Evolutionary conservation across 2,329 filamentous ascomycete genomes (phyloP).

Genomic region (Chaetomium strumarium): DNA sequence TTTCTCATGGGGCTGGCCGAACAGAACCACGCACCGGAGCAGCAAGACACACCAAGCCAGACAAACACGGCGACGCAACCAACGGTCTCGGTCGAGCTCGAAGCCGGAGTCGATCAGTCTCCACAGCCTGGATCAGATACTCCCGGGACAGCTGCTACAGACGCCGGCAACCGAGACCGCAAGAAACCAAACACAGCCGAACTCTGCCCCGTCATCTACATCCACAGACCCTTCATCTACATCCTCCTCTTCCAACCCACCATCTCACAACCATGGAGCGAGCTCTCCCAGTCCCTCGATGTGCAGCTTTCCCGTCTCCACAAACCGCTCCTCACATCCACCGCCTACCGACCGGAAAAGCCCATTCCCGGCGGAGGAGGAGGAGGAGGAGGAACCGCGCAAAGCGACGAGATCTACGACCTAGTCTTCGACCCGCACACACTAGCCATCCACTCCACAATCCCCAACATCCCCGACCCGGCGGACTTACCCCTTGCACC

Average conservation of each 20-base stretch:
- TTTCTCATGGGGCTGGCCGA: slow-evolving; percentile 66
- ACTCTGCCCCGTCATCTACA: slow-evolving; percentile 66
- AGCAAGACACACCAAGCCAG: slow-evolving; percentile 30
- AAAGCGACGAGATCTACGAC: slow-evolving; percentile 45
- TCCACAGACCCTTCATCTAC: slow-evolving; percentile 70
- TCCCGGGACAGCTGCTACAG: neutral
- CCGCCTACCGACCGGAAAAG: slow-evolving; percentile 49
- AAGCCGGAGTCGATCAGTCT: slow-evolving; percentile 35
- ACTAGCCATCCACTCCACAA: slow-evolving; percentile 55
- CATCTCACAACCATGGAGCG: slow-evolving; percentile 49
- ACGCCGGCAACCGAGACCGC: slow-evolving; percentile 38
- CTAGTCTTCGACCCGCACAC: slow-evolving; percentile 55
- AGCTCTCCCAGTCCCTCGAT: slow-evolving; percentile 54
- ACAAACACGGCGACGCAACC: neutral
- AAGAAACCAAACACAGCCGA: slow-evolving; percentile 44
- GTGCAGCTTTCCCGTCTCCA: slow-evolving; percentile 54
- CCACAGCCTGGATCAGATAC: slow-evolving; percentile 2
- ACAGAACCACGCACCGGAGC: slow-evolving; percentile 30
- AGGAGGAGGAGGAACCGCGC: slow-evolving; percentile 29
- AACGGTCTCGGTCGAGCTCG: slow-evolving; percentile 56
- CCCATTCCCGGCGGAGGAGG: slow-evolving; percentile 34
- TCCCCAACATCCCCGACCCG: slow-evolving; percentile 59
- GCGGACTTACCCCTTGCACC: slow-evolving; percentile 25
- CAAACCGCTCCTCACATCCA: slow-evolving; percentile 51
- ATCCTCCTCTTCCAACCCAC: slow-evolving; percentile 63